Evolutionary conservation across 2,329 filamentous ascomycete genomes (phyloP), one percentile per base, ranked within the genome.

Genomic region (Clarireedia hainanense): DNA sequence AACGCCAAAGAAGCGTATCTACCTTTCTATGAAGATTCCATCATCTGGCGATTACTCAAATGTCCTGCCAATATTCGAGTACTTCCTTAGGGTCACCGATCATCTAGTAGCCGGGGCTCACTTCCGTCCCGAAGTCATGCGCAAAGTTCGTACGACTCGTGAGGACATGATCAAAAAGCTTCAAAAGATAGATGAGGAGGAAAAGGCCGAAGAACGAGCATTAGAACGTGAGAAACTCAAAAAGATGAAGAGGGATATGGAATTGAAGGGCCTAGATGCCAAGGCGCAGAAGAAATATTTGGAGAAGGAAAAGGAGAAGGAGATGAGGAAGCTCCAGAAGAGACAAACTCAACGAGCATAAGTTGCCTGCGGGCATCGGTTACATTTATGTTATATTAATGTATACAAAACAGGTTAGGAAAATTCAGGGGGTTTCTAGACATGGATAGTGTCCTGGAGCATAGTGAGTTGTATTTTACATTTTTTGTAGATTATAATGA

Each of bases 51-150:
- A 83, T 72, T 89, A 89, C 71, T 75, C 77, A 40, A 70, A 74
- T 36, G 82, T 89, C n/a, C 68, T 87, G 20, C 85, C 89, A 26
- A 74, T 97, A 58, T 91, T 96, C 76, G 75, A 80, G 39, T 84
- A 88, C 73, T 95, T 94, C 77, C 72, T 96, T 54, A 87, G 89
- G 61, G 75, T 96, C n/a, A 80, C 90, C 42, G 94, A 99, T 70
- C 76, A 80, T 63, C 86, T 99, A 49, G 90, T 86, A 56, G 76
- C 82, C 55, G 74, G 74, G 26, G 91, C 83, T 10, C 91, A 89
- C 72, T 96, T 96, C 84, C 89, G 94, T 12, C 83, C 89, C 39
- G 89, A 97, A 76, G 91, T 96, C 36, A 75, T 86, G 70, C 89
- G 89, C 71, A 95, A 95, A 77, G 80, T 99, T 63, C 84, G 84